A percentile compares a stretch with the other conserved stretches of the same genome.
Conservation (phyloP, 768 basidiomycete genomes). For the Lactarius vividus region DNA sequence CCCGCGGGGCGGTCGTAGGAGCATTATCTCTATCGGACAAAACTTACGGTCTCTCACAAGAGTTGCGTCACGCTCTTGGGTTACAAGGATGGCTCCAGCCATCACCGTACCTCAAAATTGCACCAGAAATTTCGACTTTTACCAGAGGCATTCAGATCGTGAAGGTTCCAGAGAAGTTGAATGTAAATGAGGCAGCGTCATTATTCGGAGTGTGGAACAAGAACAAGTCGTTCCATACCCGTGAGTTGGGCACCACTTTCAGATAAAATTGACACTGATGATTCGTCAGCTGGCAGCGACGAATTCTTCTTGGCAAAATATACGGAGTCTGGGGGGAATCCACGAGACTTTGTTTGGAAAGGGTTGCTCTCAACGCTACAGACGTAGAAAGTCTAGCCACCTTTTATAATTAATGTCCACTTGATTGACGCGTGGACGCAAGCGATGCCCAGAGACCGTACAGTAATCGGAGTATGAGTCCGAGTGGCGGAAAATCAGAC, state of each 20-base stretch:
- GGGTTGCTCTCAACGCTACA: slow-evolving; percentile 33
- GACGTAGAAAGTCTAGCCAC: slow-evolving; percentile 3
- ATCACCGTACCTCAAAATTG: slow-evolving; percentile 58
- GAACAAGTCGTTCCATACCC: slow-evolving; percentile 50
- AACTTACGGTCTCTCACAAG: slow-evolving; percentile 53
- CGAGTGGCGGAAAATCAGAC: no score
- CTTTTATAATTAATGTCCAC: slow-evolving; percentile 3
- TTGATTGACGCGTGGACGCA: slow-evolving; percentile 24
- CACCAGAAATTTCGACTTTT: slow-evolving; percentile 48
- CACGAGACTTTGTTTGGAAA: slow-evolving; percentile 65
- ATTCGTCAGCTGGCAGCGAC: slow-evolving; percentile 46
- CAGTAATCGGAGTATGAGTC: no score
- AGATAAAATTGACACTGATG: slow-evolving; percentile 4
- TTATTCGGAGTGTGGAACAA: slow-evolving; percentile 77
- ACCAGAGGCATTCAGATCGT: slow-evolving; percentile 52
- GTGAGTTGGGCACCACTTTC: slow-evolving; percentile 37
- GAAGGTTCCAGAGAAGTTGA: slow-evolving; percentile 56
- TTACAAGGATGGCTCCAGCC: slow-evolving; percentile 42
- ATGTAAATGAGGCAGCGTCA: slow-evolving; percentile 63
- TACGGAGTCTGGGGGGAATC: slow-evolving; percentile 73
- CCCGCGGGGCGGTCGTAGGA: slow-evolving; percentile 68
- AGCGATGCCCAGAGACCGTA: no score
- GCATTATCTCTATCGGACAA: slow-evolving; percentile 64
- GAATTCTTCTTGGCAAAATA: slow-evolving; percentile 79
- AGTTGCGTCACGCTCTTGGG: slow-evolving; percentile 61